Base-by-base conservation (phyloP, 164 flowering plant species). In the Annona squamosa region DNA sequence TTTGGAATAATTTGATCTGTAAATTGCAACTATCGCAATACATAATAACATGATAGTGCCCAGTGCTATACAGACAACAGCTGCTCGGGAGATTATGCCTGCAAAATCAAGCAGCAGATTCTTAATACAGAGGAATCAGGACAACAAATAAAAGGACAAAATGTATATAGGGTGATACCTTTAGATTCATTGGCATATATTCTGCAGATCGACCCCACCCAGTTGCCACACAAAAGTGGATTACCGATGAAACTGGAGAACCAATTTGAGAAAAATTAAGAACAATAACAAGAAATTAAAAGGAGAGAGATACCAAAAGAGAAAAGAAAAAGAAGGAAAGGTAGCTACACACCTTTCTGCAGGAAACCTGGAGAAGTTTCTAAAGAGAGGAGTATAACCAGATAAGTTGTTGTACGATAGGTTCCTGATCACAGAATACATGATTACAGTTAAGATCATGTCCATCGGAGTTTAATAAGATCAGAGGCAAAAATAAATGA, bases 391-490 rank as follows among this genome's bases (percentile, higher is more conserved):
- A 43, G 90, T 46, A 17, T 75, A 65, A 2, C 98, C 98, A 12
- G 97, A 86, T 19, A 94, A 76, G 73, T 92, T 94, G 87, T 94
- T 94, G 83, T 82, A 86, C 0, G 98, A 92, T 5, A 92, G 76
- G 78, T 94, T 87, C 82, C 98, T 94, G 76, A 42, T 76, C 12
- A 26, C 37, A 26, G 37, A 26, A 26, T 26, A 26, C 37, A 26
- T 1, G 1, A 26, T 26, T 26, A 26, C 37, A 0, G 37, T 26
- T 26, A 26, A 26, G 37, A 26, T 1, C 37, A 26, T 26, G 37
- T 26, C 37, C 37, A 26, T 26, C 37, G 37, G 37, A 26, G 37
- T 26, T 26, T 26, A 26, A 26, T 26, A 26, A 26, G 37, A 1
- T 26, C 37, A 26, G 37, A 26, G 37, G 0, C 37, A 72, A 72